Evolutionary conservation across 2,329 filamentous ascomycete genomes (phyloP), one percentile per base, ranked within the genome.

Genomic region (Blastomyces parvus): DNA sequence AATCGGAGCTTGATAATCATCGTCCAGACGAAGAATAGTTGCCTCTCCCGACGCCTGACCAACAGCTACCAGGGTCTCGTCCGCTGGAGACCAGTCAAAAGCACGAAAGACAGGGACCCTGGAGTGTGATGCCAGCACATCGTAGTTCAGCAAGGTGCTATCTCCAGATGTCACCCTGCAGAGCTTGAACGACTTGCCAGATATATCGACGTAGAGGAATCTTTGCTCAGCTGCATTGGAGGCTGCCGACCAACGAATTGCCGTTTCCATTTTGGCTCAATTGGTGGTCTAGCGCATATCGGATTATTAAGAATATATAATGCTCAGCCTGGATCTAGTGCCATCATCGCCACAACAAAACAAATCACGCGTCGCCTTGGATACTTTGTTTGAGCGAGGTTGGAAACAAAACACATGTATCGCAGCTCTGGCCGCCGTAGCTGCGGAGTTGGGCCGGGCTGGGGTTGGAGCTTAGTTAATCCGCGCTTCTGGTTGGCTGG

Each of bases 61-160:
- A 14, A 88, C 79, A 25, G 82, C 84, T 38, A 87, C 82, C 2
- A 86, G 73, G 58, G 78, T 77, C 64, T 85, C 81, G 67, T 86
- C 79, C 44, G 77, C 78, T 62, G 82, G 82, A 7, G 84, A 86
- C 84, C 84, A 87, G 72, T 87, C 85, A 72, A 87, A 87, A 17
- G 85, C 84, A 48, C 83, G 83, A 70, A 86, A 87, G 36, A 82
- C 80, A 36, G 84, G 83, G 1, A 86, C 78, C 65, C 82, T 82
- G 67, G 80, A 80, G 63, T 82, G 80, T 1, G 80, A 78, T 22
- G 81, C 79, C 7, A 86, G 69, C 25, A 82, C 77, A 61, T 82
- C 79, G 74, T 85, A 84, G 25, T 78, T 74, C 61, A 86, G 69
- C 22, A 73, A 74, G 42, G 50, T 55, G 17, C 70, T 72, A 59